These are phyloP conservation scores for Coelastrella sp. DNA, from an alignment of 139 green algal genomes.

Conservation along the genomic window DNA sequence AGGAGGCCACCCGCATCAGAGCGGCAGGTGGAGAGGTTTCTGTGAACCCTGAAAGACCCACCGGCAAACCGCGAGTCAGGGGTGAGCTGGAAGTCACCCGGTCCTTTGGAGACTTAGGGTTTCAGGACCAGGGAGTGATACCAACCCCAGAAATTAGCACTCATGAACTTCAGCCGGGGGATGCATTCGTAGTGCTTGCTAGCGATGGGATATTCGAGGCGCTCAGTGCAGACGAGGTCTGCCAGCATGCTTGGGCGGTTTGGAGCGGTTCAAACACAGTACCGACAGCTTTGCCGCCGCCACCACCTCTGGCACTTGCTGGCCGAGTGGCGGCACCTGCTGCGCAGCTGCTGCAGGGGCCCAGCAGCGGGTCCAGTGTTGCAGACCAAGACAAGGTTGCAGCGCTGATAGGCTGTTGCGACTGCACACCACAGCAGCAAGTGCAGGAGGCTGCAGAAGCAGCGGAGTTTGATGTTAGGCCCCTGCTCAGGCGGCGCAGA, in stretches of 20 bases:
- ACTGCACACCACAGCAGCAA: slow-evolving; percentile 47
- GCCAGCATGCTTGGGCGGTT: slow-evolving; percentile 52
- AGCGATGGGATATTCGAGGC: slow-evolving; percentile 66
- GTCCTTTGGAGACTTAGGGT: slow-evolving; percentile 65
- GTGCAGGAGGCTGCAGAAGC: not conserved
- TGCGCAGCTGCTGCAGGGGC: not conserved
- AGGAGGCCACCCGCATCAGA: slow-evolving; percentile 55
- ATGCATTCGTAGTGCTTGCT: slow-evolving; percentile 56
- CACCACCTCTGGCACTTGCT: slow-evolving; percentile 52
- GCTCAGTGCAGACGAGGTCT: slow-evolving; percentile 53
- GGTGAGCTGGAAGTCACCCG: slow-evolving; percentile 71
- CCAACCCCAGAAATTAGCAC: not conserved
- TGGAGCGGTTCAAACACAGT: slow-evolving; percentile 2
- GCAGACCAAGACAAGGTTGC: not conserved
- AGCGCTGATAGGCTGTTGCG: slow-evolving; percentile 40
- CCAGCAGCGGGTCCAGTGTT: not conserved
- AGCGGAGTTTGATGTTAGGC: not conserved
- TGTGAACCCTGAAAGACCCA: not conserved
- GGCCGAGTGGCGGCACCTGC: not conserved
- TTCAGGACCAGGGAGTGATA: not conserved
- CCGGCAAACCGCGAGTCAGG: slow-evolving; percentile 51
- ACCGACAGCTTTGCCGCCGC: not conserved
- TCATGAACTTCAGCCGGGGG: not conserved
- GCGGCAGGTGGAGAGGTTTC: slow-evolving; percentile 44
- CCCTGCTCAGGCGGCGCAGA: not conserved